These are phyloP conservation scores for Boletales sp. DNA, from an alignment of 768 basidiomycete species.

Conservation along the genomic window DNA sequence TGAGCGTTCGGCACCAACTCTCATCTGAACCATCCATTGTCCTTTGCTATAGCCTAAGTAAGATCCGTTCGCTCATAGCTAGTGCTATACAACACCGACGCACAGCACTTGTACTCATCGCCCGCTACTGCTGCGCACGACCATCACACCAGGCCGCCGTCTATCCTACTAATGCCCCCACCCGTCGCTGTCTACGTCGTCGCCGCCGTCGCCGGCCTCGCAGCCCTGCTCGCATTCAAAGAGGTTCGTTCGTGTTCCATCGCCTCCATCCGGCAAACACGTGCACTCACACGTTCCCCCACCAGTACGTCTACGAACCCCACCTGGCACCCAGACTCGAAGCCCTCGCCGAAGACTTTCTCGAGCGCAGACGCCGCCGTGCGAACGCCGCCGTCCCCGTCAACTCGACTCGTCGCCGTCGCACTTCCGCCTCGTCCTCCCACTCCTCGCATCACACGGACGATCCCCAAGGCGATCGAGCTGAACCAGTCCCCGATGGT, in stretches of 20 bases:
- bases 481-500: slow-evolving; percentile 17
- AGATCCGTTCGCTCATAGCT: too few species aligned
- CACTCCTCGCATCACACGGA: slow-evolving; percentile 4
- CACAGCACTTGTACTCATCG: too few species aligned
- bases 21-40: too few species aligned
- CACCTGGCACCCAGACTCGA: slow-evolving; percentile 63
- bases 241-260: slow-evolving; percentile 46
- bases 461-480: background rate
- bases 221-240: slow-evolving; percentile 53
- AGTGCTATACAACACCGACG: too few species aligned
- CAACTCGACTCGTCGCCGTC: slow-evolving; percentile 6
- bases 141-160: too few species aligned
- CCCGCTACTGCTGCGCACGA: slow-evolving; percentile 13
- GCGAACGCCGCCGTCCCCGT: slow-evolving; percentile 21
- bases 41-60: too few species aligned
- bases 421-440: slow-evolving; percentile 6
- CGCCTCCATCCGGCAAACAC: slow-evolving; percentile 6
- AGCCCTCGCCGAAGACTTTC: slow-evolving; percentile 36
- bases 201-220: slow-evolving; percentile 48
- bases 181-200: slow-evolving; percentile 45
- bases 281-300: slow-evolving; percentile 16
- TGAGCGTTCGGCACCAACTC: too few species aligned
- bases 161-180: slow-evolving; percentile 23
- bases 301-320: slow-evolving; percentile 66
- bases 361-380: slow-evolving; percentile 27